Percentiles rank a stretch among this genome's conserved stretches.
Evolutionary conservation across 352 stramenopile species (phyloP).

Genomic region (Halophytophthora polymorphica): DNA sequence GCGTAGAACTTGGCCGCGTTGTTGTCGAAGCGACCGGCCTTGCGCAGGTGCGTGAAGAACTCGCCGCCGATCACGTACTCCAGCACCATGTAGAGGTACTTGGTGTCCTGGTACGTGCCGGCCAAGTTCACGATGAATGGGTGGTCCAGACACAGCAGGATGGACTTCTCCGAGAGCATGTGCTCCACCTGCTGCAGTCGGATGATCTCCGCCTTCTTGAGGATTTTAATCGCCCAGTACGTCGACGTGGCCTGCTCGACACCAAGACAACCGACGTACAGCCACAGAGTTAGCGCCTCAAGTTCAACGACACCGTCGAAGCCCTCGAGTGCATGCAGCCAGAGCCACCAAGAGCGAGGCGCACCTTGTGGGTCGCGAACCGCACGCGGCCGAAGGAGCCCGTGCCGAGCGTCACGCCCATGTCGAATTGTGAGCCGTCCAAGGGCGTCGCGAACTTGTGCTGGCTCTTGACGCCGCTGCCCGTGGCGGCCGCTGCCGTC

Average conservation of each 20-base stretch:
- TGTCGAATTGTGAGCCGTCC: conserved; percentile 90
- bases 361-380: conserved; percentile 94
- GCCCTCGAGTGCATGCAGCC: too few relatives aligned
- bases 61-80: conserved; percentile 97
- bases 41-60: conserved; percentile 96
- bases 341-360: conserved; percentile 7
- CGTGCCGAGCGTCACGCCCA: conserved; percentile 95
- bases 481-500: conserved; percentile 5
- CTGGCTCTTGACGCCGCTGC: conserved; percentile 22
- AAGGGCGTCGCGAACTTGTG: conserved; percentile 65
- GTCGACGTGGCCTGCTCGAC: conserved; percentile 70
- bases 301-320: not conserved
- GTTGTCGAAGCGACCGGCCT: conserved; percentile 93
- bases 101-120: conserved; percentile 93
- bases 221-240: conserved; percentile 97
- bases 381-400: conserved; percentile 96
- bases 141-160: conserved; percentile 91
- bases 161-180: conserved; percentile 96
- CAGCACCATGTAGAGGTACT: conserved; percentile 97
- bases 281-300: too few relatives aligned
- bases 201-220: conserved; percentile 97
- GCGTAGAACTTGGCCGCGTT: conserved; percentile 92
- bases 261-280: too few relatives aligned
- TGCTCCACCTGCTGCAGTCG: conserved; percentile 96
- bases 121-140: conserved; percentile 97